These are phyloP conservation scores for Auriscalpium microsporum DNA, from an alignment of 768 basidiomycete species.

Conservation along the genomic window DNA sequence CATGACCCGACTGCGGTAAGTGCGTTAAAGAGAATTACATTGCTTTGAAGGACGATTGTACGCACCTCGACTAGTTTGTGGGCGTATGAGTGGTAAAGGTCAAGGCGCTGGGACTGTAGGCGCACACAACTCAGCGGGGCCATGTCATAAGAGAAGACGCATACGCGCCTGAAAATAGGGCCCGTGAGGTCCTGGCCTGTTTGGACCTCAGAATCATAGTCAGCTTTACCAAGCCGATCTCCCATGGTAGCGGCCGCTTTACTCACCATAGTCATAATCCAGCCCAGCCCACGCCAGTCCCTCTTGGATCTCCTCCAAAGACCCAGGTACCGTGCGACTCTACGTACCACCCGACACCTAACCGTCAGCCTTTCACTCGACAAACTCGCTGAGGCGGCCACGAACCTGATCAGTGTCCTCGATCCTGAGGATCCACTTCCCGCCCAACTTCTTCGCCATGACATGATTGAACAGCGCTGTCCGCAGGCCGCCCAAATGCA, in stretches of 20 bases:
- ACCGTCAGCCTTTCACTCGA: neutral
- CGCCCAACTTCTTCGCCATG: conserved; percentile 70
- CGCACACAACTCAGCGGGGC: conserved; percentile 1
- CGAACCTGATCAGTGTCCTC: conserved; percentile 93
- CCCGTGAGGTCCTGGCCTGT: conserved; percentile 60
- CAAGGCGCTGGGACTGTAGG: conserved; percentile 75
- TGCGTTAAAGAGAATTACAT: neutral
- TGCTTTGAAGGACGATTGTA: neutral
- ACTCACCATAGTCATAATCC: conserved; percentile 79
- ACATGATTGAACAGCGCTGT: conserved; percentile 93
- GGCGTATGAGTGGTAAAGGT: conserved; percentile 73
- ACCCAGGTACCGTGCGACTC: conserved; percentile 75
- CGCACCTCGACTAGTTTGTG: conserved; percentile 68
- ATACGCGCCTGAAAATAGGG: conserved; percentile 78
- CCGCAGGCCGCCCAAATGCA: conserved; percentile 91
- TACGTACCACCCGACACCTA: conserved; percentile 22
- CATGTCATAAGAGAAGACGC: neutral
- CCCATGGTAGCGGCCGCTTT: neutral
- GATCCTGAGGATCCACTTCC: conserved; percentile 86
- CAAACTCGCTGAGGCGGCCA: neutral
- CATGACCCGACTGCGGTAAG: conserved; percentile 59
- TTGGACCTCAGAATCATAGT: conserved; percentile 51
- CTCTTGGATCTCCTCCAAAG: conserved; percentile 70
- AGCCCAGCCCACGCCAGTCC: conserved; percentile 88
- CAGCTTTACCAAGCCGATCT: neutral